These are phyloP conservation scores for Dactylellina parvicollis DNA, from an alignment of 2,329 filamentous ascomycete species.

Conservation along the genomic window DNA sequence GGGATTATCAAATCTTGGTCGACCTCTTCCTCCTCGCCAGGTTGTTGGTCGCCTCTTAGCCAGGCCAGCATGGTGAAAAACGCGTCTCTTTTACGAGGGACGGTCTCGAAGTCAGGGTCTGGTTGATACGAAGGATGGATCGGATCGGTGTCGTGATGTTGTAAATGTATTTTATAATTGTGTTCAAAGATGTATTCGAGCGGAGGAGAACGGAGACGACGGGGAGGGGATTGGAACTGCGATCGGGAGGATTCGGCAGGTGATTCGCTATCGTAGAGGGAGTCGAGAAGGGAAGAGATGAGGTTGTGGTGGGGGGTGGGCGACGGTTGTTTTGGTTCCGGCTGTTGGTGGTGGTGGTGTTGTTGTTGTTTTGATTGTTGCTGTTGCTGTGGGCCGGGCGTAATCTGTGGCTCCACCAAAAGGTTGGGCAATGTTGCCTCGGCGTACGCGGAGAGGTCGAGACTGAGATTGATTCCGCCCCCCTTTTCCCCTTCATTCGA, in stretches of 20 bases:
- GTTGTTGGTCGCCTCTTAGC: constrained; percentile 46
- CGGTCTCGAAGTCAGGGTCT: constrained; percentile 1
- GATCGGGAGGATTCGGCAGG: constrained; percentile 3
- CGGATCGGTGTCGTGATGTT: background rate
- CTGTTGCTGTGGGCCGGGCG: constrained; percentile 31
- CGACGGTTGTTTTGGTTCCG: constrained; percentile 28
- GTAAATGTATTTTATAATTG: background rate
- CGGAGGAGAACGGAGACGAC: background rate
- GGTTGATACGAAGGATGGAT: background rate
- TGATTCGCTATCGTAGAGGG: constrained; percentile 35
- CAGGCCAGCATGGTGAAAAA: constrained; percentile 49
- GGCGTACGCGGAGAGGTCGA: background rate
- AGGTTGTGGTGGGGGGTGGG: constrained; percentile 36
- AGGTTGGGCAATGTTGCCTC: constrained; percentile 2
- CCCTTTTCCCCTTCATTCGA: constrained; percentile 19
- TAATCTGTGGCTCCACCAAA: too few species aligned
- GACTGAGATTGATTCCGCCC: background rate
- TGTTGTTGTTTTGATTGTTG: constrained; percentile 39
- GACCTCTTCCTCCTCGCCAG: constrained; percentile 47
- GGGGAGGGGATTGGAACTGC: background rate
- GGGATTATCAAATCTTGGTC: constrained; percentile 51
- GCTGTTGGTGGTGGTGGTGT: constrained; percentile 7
- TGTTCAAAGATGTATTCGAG: constrained; percentile 4
- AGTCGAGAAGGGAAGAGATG: constrained; percentile 20
- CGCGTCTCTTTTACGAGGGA: constrained; percentile 25